These are phyloP conservation scores for Xylaria hypoxylon DNA, from an alignment of 2,329 filamentous ascomycete species.

Conservation along the genomic window DNA sequence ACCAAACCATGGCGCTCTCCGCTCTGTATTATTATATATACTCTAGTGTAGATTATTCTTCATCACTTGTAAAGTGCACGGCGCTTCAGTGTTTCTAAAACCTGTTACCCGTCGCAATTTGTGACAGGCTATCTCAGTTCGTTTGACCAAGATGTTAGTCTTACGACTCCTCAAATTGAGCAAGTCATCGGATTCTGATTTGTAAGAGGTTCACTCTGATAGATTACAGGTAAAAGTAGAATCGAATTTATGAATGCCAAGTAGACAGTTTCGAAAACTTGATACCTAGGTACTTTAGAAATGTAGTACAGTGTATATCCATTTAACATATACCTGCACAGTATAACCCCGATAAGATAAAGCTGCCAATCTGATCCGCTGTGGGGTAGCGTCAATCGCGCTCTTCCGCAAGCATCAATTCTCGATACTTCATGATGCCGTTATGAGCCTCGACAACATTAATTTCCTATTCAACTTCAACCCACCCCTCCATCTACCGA, in stretches of 20 bases:
- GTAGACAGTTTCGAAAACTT: too few relatives aligned
- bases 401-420: conserved; percentile 3
- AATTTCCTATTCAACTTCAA: background rate
- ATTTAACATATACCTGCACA: background rate
- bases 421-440: background rate
- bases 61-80: background rate
- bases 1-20: background rate
- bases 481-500: background rate
- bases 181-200: too few relatives aligned
- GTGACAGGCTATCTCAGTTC: background rate
- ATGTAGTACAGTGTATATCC: too few relatives aligned
- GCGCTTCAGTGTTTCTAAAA: background rate
- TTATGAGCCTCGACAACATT: conserved; percentile 1
- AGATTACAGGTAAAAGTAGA: too few relatives aligned
- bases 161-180: too few relatives aligned
- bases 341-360: conserved; percentile 43
- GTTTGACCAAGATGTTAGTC: too few relatives aligned
- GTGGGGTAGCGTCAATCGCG: conserved; percentile 3
- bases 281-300: too few relatives aligned
- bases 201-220: too few relatives aligned
- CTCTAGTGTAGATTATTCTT: conserved; percentile 8
- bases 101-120: too few relatives aligned
- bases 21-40: conserved; percentile 24
- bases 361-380: conserved; percentile 32
- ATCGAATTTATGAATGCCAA: too few relatives aligned